phyloP scores from a whole-genome alignment of 2,329 filamentous ascomycete species.

The Colletotrichum liaoningense region DNA sequence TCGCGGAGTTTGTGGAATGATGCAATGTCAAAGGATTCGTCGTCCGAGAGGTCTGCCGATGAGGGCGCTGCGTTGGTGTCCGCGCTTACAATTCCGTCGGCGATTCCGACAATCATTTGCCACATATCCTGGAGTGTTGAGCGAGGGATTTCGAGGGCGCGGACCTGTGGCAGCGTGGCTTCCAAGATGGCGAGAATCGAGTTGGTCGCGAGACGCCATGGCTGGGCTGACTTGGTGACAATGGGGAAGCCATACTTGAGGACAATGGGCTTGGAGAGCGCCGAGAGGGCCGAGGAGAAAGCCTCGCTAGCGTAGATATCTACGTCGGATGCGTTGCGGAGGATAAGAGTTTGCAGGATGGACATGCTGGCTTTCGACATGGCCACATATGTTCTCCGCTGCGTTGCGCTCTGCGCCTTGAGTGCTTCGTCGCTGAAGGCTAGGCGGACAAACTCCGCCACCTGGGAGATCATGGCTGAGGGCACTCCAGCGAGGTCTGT shows the following conservation, averaged over 20 bases:
- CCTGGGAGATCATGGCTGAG: constrained; percentile 74
- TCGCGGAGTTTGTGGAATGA: constrained; percentile 77
- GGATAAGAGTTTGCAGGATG: constrained; percentile 71
- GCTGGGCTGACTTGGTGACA: constrained; percentile 74
- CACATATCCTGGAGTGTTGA: constrained; percentile 71
- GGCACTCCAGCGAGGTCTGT: constrained; percentile 74
- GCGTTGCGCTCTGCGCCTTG: constrained; percentile 44
- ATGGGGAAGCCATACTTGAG: constrained; percentile 85
- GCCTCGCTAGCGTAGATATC: constrained; percentile 78
- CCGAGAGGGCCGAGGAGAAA: constrained; percentile 72
- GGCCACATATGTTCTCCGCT: constrained; percentile 85
- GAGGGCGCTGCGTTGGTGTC: constrained; percentile 63
- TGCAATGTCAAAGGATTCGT: constrained; percentile 84
- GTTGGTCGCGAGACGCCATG: constrained; percentile 86
- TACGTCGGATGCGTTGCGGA: constrained; percentile 68
- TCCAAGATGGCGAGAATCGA: constrained; percentile 76
- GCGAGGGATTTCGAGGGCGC: constrained; percentile 58
- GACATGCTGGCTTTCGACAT: constrained; percentile 86
- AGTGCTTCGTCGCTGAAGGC: constrained; percentile 65
- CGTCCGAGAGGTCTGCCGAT: constrained; percentile 65
- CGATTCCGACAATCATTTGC: constrained; percentile 73
- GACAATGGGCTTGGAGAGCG: constrained; percentile 76
- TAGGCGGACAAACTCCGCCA: constrained; percentile 77
- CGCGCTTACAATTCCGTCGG: constrained; percentile 76
- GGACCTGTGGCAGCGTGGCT: constrained; percentile 71